Percentiles rank a stretch among this genome's conserved stretches.
These are phyloP conservation scores for Artemisia tridentata DNA, from an alignment of 129 eudicot species.

Conservation along the genomic window DNA sequence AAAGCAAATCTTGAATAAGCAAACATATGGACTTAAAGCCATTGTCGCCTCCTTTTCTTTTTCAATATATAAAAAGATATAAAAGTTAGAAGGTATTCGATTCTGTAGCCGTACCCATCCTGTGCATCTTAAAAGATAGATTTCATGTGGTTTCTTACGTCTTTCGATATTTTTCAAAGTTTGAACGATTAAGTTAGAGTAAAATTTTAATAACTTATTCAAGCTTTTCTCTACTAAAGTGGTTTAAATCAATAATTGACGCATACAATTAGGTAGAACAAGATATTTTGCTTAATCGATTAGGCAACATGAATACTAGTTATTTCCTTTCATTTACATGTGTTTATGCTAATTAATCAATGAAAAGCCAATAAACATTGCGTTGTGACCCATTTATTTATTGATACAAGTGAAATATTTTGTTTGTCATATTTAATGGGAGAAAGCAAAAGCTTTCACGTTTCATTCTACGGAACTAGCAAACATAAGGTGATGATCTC, in stretches of 20 bases:
- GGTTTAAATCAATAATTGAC: background rate
- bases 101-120: slow-evolving; percentile 33
- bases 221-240: no score
- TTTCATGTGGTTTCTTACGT: background rate
- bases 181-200: no score
- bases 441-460: no score
- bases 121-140: slow-evolving; percentile 17
- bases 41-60: slow-evolving; percentile 11
- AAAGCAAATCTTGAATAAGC: slow-evolving; percentile 9
- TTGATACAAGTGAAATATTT: no score
- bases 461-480: no score
- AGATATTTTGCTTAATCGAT: background rate
- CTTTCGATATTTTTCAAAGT: background rate
- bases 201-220: no score
- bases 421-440: no score
- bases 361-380: background rate
- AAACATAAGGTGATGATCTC: no score
- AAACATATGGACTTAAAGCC: slow-evolving; percentile 22
- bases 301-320: background rate
- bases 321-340: background rate
- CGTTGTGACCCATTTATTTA: no score
- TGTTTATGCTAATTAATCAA: background rate
- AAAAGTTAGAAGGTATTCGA: slow-evolving; percentile 32
- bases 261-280: background rate
- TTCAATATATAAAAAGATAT: background rate